Evolutionary conservation across 1,284 basidiomycete genomes (phyloP), one percentile per base, ranked within the genome.

Genomic region (Heterobasidion annosum): DNA sequence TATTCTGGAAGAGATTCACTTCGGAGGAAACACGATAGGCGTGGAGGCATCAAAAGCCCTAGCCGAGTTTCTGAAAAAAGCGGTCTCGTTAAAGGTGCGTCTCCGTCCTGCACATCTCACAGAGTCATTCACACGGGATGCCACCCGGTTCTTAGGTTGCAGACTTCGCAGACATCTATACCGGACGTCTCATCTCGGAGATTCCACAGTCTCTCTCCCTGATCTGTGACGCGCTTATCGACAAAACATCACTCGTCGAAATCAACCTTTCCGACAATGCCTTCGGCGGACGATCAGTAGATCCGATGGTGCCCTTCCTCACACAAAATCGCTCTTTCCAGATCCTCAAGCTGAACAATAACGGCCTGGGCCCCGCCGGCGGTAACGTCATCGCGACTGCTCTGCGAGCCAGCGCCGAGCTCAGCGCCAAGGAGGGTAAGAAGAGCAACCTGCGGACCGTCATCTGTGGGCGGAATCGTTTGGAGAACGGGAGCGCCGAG

Each of bases 91-190:
- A 55, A 90, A 88, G 79, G 95, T 61, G 25, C 45, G 44, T 48
- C 43, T 16, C 16, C 43, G 13, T 10, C 2, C 10, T 34, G 15
- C 34, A 35, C 35, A 12, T 35, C 34, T 2, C 12, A 10, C 16
- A n/a, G 34, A 16, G 16, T 47, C 25, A 47, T 32, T 54, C 50
- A 34, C 53, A 54, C 37, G 37, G 48, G 54, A 54, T 45, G 34
- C 18, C 48, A 34, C 46, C 54, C 53, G 47, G 46, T 50, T 40
- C 50, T 53, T 64, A 98, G 94, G 74, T 97, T 54, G 96, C 93
- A 61, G 88, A 98, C 74, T 91, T 98, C 62, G 91, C 93, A 49
- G 97, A 98, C 73, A 96, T 99, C 72, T 99, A 99, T 74, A 98
- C 96, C 9, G 93, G 95, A 51, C 88, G 97, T 57, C 80, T 98